Conservation (phyloP, 441 rosid species). For the Adansonia rubrostipa region DNA sequence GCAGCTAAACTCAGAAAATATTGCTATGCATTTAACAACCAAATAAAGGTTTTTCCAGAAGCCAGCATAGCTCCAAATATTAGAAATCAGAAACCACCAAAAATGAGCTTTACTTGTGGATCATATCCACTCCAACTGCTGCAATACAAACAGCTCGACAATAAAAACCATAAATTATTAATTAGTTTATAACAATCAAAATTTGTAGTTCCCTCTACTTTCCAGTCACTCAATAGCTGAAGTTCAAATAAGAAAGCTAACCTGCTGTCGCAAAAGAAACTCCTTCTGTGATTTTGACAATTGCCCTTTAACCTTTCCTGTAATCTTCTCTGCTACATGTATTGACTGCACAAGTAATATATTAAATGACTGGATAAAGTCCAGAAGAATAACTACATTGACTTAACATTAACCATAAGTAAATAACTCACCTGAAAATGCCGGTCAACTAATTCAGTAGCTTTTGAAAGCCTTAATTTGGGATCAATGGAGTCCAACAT, state of each 20-base stretch:
- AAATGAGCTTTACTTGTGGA: background rate
- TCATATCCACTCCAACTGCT: background rate
- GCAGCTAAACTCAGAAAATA: constrained; percentile 19
- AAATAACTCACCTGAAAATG: constrained; percentile 79
- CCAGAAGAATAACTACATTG: constrained; percentile 29
- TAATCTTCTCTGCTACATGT: constrained; percentile 99
- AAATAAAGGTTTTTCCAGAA: background rate
- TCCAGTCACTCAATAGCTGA: background rate
- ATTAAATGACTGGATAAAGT: constrained; percentile 34
- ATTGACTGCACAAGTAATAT: constrained; percentile 76
- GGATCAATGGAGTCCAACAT: constrained; percentile 96
- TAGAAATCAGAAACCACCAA: background rate
- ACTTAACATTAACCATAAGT: constrained; percentile 29
- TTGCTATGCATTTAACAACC: background rate
- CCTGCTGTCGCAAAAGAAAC: constrained; percentile 99
- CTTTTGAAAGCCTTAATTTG: constrained; percentile 91
- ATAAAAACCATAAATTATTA: constrained; percentile 7
- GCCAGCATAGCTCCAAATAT: too few relatives aligned
- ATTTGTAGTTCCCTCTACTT: background rate
- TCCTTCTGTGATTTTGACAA: constrained; percentile 94
- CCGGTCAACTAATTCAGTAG: constrained; percentile 95
- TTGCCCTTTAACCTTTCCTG: constrained; percentile 98
- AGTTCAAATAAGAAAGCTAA: constrained; percentile 35
- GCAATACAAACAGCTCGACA: constrained; percentile 11
- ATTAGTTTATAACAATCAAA: background rate